These are phyloP conservation scores for Musa acuminata DNA, from an alignment of 176 grass and related monocot species.

Conservation along the genomic window DNA sequence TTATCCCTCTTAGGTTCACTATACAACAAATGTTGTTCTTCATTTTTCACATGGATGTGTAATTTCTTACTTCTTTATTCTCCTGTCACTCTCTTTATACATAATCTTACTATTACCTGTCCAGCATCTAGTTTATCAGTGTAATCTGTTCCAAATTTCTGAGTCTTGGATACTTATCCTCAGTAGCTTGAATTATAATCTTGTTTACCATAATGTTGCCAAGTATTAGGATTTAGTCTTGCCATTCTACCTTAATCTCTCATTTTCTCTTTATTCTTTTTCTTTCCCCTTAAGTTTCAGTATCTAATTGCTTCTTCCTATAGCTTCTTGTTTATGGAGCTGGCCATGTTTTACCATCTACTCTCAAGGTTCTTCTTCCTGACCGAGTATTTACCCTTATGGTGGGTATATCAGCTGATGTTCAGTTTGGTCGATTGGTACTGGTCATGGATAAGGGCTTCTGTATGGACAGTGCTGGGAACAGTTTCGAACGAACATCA, in stretches of 20 bases:
- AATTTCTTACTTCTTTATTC: background rate
- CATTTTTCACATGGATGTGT: background rate
- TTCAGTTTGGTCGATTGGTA: slow-evolving; percentile 60
- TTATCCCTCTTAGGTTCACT: background rate
- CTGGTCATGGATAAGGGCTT: slow-evolving; percentile 63
- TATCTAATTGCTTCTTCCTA: slow-evolving; percentile 1
- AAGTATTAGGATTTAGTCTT: too few relatives aligned
- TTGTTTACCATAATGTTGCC: too few relatives aligned
- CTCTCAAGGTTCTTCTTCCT: slow-evolving; percentile 41
- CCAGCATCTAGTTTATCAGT: too few relatives aligned
- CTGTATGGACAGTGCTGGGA: slow-evolving; percentile 64
- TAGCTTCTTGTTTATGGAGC: slow-evolving; percentile 79
- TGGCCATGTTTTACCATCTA: slow-evolving; percentile 58
- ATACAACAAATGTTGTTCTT: background rate
- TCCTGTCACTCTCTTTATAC: background rate
- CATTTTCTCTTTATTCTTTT: background rate
- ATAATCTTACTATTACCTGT: too few relatives aligned
- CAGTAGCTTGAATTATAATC: too few relatives aligned
- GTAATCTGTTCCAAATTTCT: too few relatives aligned
- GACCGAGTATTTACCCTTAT: slow-evolving; percentile 42
- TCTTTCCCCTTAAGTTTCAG: slow-evolving; percentile 1
- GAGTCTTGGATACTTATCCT: too few relatives aligned
- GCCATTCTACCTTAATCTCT: background rate
- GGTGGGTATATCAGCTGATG: slow-evolving; percentile 33
- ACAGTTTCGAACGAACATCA: slow-evolving; percentile 55